Conservation (phyloP, 2,329 filamentous ascomycete species). For the Aspergillus luchuensis region DNA sequence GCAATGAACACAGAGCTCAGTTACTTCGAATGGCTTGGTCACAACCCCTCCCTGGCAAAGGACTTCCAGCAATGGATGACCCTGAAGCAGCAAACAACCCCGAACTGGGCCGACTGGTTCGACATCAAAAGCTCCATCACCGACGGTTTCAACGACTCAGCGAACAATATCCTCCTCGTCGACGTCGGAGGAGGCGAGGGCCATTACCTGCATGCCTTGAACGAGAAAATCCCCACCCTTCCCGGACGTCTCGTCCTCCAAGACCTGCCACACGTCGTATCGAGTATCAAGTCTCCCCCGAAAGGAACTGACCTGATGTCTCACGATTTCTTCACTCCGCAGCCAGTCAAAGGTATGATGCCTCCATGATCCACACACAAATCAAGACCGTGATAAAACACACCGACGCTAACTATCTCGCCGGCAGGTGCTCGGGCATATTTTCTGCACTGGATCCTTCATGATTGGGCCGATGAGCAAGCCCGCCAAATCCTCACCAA, state of each 20-base stretch:
- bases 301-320: slow-evolving; percentile 14
- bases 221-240: slow-evolving; percentile 10
- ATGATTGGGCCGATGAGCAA: slow-evolving; percentile 26
- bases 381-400: no score
- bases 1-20: slow-evolving; percentile 17
- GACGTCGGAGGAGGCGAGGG: slow-evolving; percentile 29
- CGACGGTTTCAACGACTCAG: slow-evolving; percentile 9
- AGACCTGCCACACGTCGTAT: slow-evolving; percentile 23
- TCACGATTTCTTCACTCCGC: slow-evolving; percentile 27
- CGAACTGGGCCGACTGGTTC: slow-evolving; percentile 20
- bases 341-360: slow-evolving; percentile 23
- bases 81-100: slow-evolving; percentile 13
- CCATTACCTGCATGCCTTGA: slow-evolving; percentile 24
- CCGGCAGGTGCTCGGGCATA: slow-evolving; percentile 25
- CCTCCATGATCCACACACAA: no score
- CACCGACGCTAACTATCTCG: not conserved
- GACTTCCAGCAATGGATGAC: slow-evolving; percentile 24
- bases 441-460: slow-evolving; percentile 28
- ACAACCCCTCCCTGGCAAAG: slow-evolving; percentile 16
- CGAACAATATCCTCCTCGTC: slow-evolving; percentile 24
- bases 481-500: slow-evolving; percentile 21
- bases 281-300: slow-evolving; percentile 1
- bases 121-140: slow-evolving; percentile 10
- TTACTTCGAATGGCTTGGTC: slow-evolving; percentile 22
- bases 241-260: slow-evolving; percentile 24